Evolutionary conservation across 2,329 filamentous ascomycete genomes (phyloP).

Genomic region (Calonectria leucothoes): DNA sequence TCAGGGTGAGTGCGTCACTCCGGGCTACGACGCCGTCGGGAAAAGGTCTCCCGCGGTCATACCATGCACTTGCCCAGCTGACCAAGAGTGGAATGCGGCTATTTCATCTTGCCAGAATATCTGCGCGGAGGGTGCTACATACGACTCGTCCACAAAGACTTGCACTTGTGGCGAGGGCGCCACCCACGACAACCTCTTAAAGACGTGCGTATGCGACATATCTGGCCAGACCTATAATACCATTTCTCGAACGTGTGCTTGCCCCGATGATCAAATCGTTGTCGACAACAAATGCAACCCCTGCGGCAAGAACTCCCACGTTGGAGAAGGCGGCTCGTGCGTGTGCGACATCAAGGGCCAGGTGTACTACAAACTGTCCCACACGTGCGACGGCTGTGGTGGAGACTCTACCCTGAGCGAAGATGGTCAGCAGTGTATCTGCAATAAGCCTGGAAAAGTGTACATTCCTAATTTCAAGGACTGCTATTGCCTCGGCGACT

Average conservation of each 20-base stretch:
- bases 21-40: no score
- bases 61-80: not conserved
- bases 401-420: not conserved
- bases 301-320: not conserved
- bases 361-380: not conserved
- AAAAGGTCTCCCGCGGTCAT: no score
- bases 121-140: no score
- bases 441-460: not conserved
- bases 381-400: not conserved
- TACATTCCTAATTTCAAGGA: not conserved
- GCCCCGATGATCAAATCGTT: slow-evolving; percentile 21
- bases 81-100: not conserved
- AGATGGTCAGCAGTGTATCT: not conserved
- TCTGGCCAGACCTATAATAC: not conserved
- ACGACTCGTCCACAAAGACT: not conserved
- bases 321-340: not conserved
- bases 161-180: not conserved
- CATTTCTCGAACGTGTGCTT: slow-evolving; percentile 12
- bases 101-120: not conserved
- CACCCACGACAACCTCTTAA: not conserved
- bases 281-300: not conserved
- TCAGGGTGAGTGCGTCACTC: no score
- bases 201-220: not conserved
- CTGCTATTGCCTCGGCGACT: slow-evolving; percentile 27
- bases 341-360: not conserved